Conservation (phyloP, 768 basidiomycete genomes). For the Postia placenta region DNA sequence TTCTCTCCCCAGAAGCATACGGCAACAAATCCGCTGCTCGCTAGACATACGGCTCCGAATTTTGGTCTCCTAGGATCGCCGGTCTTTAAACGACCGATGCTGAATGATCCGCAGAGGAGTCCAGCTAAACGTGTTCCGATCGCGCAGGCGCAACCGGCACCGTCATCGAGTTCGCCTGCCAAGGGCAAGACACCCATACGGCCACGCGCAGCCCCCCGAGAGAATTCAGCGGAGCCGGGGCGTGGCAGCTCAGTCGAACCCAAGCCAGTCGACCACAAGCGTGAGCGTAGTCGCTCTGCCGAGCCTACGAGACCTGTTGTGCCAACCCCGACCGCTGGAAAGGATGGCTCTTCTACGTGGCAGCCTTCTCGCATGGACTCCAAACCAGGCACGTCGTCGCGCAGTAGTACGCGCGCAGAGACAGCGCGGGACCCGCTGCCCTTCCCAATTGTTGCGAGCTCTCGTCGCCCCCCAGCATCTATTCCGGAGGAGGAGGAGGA, state of each 20-base stretch:
- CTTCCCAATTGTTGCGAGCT: slow-evolving; percentile 6
- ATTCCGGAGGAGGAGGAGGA: slow-evolving; percentile 18
- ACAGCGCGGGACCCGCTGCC: slow-evolving; percentile 7
- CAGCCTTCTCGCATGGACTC: slow-evolving; percentile 7
- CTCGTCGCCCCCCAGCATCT: slow-evolving; percentile 7
- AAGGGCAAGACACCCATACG: slow-evolving; percentile 11
- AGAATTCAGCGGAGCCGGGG: slow-evolving; percentile 1
- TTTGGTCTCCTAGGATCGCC: slow-evolving; percentile 21
- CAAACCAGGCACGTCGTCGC: background rate
- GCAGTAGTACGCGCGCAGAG: background rate
- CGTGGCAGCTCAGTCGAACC: slow-evolving; percentile 14
- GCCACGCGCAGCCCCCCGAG: slow-evolving; percentile 9
- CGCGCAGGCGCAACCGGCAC: slow-evolving; percentile 16
- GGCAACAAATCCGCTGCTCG: background rate
- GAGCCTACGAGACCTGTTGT: slow-evolving; percentile 23
- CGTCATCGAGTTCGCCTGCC: slow-evolving; percentile 10
- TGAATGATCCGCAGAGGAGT: slow-evolving; percentile 32
- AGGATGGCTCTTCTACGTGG: slow-evolving; percentile 5
- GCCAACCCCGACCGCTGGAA: background rate
- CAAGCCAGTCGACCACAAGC: background rate
- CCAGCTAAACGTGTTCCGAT: slow-evolving; percentile 29
- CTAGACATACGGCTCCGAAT: background rate
- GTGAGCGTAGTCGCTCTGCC: slow-evolving; percentile 28
- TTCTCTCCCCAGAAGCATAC: slow-evolving; percentile 41
- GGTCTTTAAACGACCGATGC: slow-evolving; percentile 36